Evolutionary conservation across 2,329 filamentous ascomycete species (phyloP).

Genomic region (Fusarium siculi): DNA sequence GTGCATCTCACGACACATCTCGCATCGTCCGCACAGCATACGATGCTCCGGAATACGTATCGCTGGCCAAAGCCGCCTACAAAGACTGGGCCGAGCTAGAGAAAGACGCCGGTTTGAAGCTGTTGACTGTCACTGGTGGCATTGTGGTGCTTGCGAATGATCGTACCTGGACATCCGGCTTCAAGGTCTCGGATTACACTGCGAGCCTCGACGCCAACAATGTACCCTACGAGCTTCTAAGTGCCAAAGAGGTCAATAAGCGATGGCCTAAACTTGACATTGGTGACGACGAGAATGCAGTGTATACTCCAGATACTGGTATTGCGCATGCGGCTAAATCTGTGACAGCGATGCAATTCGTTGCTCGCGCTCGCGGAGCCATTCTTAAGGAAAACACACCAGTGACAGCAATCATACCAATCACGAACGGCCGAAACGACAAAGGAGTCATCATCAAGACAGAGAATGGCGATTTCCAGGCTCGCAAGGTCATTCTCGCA

Average conservation of each 20-base stretch:
- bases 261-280: background rate
- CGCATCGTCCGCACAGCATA: constrained; percentile 5
- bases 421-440: background rate
- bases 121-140: background rate
- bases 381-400: background rate
- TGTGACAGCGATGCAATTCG: background rate
- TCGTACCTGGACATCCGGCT: background rate
- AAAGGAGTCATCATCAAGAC: background rate
- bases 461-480: background rate
- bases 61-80: background rate
- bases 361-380: background rate
- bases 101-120: background rate
- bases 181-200: background rate
- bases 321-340: constrained; percentile 4
- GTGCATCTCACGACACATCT: constrained; percentile 6
- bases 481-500: background rate
- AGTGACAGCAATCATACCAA: background rate
- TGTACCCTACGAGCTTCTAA: background rate
- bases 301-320: constrained; percentile 5
- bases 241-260: background rate
- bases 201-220: background rate
- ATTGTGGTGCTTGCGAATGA: background rate
- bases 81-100: constrained; percentile 4
- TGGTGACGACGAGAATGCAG: background rate
- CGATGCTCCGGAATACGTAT: constrained; percentile 1